These are phyloP conservation scores for Saccharata proteae DNA, from an alignment of 2,329 filamentous ascomycete species.

Conservation along the genomic window DNA sequence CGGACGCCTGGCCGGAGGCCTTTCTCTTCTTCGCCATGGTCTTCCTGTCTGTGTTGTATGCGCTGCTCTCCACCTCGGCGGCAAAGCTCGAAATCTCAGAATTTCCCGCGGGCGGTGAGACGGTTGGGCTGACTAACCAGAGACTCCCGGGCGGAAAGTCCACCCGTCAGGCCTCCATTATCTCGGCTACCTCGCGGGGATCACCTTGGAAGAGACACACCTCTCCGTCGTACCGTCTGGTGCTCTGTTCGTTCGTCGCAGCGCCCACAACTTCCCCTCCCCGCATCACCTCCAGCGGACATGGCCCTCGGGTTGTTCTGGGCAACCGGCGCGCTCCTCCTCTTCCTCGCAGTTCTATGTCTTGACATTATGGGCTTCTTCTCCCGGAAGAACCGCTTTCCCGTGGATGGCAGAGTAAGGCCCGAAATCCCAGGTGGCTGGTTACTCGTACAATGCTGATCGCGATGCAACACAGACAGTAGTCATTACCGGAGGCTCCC, in stretches of 20 bases:
- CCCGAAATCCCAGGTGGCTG: slow-evolving; percentile 8
- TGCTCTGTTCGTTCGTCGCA: too few species aligned
- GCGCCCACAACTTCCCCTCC: neutral
- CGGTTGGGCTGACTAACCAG: too few species aligned
- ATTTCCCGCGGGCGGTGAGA: slow-evolving; percentile 2
- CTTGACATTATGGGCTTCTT: slow-evolving; percentile 56
- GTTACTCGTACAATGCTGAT: too few species aligned
- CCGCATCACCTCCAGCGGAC: neutral
- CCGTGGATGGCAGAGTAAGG: slow-evolving; percentile 69
- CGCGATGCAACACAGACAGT: slow-evolving; percentile 75
- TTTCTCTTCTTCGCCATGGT: slow-evolving; percentile 54
- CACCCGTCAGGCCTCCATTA: too few species aligned
- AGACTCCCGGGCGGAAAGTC: too few species aligned
- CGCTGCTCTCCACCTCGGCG: too few species aligned
- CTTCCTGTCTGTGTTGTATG: slow-evolving; percentile 3
- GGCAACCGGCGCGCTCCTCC: slow-evolving; percentile 21
- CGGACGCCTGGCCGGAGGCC: slow-evolving; percentile 39
- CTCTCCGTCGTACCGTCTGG: too few species aligned
- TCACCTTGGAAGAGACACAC: too few species aligned
- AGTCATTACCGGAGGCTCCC: slow-evolving; percentile 80
- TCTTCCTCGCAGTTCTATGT: slow-evolving; percentile 25
- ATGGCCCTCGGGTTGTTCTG: slow-evolving; percentile 27
- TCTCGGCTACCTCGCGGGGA: too few species aligned
- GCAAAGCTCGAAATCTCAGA: neutral
- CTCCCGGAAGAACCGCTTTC: slow-evolving; percentile 59